Conservation (phyloP, 345 rosid genomes). For the Turritis glabra region DNA sequence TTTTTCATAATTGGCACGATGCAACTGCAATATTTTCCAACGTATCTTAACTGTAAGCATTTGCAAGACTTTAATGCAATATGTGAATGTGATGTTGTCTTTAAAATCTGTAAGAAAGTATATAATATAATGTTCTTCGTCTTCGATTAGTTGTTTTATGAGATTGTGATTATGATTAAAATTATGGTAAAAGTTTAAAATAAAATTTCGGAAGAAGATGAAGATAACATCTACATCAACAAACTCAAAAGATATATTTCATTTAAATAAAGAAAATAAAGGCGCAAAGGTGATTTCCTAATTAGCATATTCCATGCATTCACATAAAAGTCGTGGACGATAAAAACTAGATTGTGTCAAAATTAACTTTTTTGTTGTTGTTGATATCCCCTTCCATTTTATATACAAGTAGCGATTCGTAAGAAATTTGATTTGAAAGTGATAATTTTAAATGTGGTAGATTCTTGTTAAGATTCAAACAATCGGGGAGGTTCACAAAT, state of each 20-base stretch:
- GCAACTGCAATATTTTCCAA: slow-evolving; percentile 12
- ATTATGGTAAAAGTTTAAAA: neutral
- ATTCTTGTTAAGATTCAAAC: neutral
- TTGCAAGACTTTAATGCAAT: neutral
- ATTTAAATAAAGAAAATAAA: too few species aligned
- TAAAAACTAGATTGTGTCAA: too few species aligned
- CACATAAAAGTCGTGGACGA: too few species aligned
- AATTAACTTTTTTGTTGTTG: too few species aligned
- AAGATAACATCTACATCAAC: too few species aligned
- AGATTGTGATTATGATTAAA: too few species aligned
- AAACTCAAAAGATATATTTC: too few species aligned
- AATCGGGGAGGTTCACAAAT: neutral
- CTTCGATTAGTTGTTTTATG: neutral
- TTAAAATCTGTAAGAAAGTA: neutral
- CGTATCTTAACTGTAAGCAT: slow-evolving; percentile 10
- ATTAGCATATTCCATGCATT: too few species aligned
- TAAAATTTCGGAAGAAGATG: neutral
- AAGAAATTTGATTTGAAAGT: neutral
- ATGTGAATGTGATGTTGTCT: neutral
- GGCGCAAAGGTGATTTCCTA: too few species aligned
- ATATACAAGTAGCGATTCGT: neutral
- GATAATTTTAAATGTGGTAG: neutral
- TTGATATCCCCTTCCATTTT: neutral
- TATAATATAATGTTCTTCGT: too few species aligned
- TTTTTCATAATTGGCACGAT: slow-evolving; percentile 17